These are phyloP conservation scores for Melocanna baccifera DNA, from an alignment of 176 grass and related monocot genomes.

Conservation along the genomic window DNA sequence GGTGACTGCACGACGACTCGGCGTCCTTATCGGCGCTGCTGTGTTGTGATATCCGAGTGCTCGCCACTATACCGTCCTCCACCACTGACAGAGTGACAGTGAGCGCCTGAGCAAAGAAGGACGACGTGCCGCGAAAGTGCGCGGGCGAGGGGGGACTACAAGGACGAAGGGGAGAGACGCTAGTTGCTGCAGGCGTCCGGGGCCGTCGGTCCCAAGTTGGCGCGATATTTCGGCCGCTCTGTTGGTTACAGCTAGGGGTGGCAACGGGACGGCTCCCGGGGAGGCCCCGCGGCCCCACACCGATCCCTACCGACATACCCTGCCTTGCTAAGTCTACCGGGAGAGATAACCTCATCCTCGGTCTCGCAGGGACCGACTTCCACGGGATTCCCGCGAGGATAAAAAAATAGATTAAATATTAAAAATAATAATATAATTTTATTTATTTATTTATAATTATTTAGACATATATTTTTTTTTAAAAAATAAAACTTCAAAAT, in stretches of 20 bases:
- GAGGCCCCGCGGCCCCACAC: too few species aligned
- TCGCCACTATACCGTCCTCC: background rate
- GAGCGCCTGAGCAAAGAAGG: background rate
- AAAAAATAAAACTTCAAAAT: too few species aligned
- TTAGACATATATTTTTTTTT: too few species aligned
- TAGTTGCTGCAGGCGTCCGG: background rate
- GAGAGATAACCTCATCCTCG: too few species aligned
- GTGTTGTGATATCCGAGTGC: background rate
- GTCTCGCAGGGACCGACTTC: too few species aligned
- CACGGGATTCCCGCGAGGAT: too few species aligned
- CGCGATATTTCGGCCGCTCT: slow-evolving; percentile 23
- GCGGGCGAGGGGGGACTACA: background rate
- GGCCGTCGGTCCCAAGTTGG: slow-evolving; percentile 10
- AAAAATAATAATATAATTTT: too few species aligned
- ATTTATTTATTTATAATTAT: too few species aligned
- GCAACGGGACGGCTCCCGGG: too few species aligned
- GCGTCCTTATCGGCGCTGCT: slow-evolving; percentile 3
- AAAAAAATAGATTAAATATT: too few species aligned
- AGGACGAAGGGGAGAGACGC: background rate
- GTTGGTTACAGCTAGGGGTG: slow-evolving; percentile 3
- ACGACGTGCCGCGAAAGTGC: slow-evolving; percentile 31
- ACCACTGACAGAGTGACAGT: background rate
- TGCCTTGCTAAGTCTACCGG: too few species aligned
- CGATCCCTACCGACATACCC: too few species aligned
- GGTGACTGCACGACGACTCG: background rate